Evolutionary conservation across 305 asterid species (phyloP).

Genomic region (Nicotiana rustica): DNA sequence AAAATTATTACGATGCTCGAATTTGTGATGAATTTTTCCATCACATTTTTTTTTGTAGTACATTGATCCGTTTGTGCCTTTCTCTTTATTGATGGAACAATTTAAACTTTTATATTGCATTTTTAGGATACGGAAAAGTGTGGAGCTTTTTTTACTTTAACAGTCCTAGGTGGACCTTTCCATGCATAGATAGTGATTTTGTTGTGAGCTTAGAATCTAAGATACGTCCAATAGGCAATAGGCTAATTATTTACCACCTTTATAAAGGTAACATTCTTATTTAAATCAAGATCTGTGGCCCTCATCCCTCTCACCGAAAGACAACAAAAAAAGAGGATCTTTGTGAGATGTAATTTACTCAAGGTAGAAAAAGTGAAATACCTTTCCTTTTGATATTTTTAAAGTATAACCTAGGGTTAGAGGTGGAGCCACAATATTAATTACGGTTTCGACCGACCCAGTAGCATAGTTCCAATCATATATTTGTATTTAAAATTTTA

Average conservation of each 20-base stretch:
- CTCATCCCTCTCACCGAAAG: neutral
- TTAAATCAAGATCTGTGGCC: neutral
- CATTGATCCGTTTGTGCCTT: neutral
- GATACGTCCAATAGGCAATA: neutral
- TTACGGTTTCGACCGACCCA: too few species aligned
- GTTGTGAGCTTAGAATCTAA: constrained; percentile 22
- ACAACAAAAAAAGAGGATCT: neutral
- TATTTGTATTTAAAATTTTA: too few species aligned
- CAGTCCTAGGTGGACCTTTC: neutral
- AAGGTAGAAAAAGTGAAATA: too few species aligned
- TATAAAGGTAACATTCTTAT: neutral
- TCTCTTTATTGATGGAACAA: constrained; percentile 6
- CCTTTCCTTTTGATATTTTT: too few species aligned
- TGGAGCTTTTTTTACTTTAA: neutral
- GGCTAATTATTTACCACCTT: neutral
- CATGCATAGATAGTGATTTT: neutral
- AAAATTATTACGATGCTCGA: neutral
- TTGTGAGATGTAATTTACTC: neutral
- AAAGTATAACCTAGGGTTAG: too few species aligned
- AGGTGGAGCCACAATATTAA: too few species aligned
- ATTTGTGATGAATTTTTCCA: neutral
- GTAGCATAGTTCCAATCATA: too few species aligned
- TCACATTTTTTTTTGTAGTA: constrained; percentile 8
- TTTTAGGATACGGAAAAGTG: neutral
- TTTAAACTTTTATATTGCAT: neutral